phyloP scores from a whole-genome alignment of 2,329 filamentous ascomycete species.

The Coleophoma eucalyptorum region DNA sequence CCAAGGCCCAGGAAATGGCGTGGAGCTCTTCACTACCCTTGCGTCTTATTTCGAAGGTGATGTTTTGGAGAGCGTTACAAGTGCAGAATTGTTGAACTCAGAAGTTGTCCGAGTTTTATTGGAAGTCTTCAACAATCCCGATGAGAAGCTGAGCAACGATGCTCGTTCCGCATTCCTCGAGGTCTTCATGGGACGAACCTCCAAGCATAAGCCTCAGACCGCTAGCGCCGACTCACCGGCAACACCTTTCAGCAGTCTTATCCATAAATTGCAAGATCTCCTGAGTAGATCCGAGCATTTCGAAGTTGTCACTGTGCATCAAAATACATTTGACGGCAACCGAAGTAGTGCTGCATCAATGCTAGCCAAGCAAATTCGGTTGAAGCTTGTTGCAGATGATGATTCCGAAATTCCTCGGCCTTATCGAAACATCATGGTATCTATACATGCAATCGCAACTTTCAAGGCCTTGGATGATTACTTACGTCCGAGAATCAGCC shows the following conservation, averaged over 20 bases:
- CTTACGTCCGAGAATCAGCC: slow-evolving; percentile 79
- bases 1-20: slow-evolving; percentile 50
- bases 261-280: slow-evolving; percentile 92
- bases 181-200: slow-evolving; percentile 80
- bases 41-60: slow-evolving; percentile 85
- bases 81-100: slow-evolving; percentile 87
- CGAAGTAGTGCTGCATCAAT: slow-evolving; percentile 90
- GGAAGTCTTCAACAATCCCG: slow-evolving; percentile 72
- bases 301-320: slow-evolving; percentile 92
- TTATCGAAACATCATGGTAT: slow-evolving; percentile 95
- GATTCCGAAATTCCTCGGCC: slow-evolving; percentile 83
- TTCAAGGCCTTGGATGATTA: slow-evolving; percentile 98
- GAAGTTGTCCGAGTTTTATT: slow-evolving; percentile 83
- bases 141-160: slow-evolving; percentile 55
- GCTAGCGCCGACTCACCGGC: slow-evolving; percentile 64
- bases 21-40: slow-evolving; percentile 67
- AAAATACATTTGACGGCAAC: slow-evolving; percentile 86
- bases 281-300: slow-evolving; percentile 97
- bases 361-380: slow-evolving; percentile 90
- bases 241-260: slow-evolving; percentile 85
- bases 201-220: slow-evolving; percentile 59
- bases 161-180: slow-evolving; percentile 84
- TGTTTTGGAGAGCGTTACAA: slow-evolving; percentile 89
- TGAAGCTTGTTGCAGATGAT: slow-evolving; percentile 85
- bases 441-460: slow-evolving; percentile 95